These are phyloP conservation scores for Physcomitrellopsis africana DNA, from an alignment of 225 moss, liverwort and hornwort species.

Conservation along the genomic window DNA sequence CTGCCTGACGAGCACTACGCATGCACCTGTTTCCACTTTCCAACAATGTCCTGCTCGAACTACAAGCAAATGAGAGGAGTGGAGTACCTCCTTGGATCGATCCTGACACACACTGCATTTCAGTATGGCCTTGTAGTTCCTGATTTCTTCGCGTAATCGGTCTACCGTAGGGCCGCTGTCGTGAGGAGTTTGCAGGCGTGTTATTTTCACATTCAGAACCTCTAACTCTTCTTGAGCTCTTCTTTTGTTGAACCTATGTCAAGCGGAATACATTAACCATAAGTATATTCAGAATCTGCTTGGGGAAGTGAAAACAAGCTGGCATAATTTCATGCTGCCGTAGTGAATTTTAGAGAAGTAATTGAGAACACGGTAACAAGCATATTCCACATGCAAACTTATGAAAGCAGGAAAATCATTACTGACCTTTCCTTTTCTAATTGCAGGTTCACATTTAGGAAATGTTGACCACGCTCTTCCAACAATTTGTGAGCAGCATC, in stretches of 20 bases:
- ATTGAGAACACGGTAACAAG: background rate
- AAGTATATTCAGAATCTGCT: background rate
- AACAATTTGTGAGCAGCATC: conserved; percentile 55
- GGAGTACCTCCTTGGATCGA: conserved; percentile 65
- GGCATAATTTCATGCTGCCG: background rate
- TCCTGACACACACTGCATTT: conserved; percentile 80
- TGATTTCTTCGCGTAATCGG: conserved; percentile 70
- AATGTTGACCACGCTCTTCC: conserved; percentile 57
- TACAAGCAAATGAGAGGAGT: background rate
- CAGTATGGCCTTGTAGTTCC: conserved; percentile 65
- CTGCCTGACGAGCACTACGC: background rate
- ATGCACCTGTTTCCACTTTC: background rate
- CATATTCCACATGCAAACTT: too few species aligned
- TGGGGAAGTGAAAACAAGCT: background rate
- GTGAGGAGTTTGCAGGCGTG: conserved; percentile 46
- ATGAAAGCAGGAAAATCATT: too few species aligned
- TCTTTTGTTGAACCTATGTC: conserved; percentile 61
- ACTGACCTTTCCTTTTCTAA: conserved; percentile 66
- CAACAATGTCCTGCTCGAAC: background rate
- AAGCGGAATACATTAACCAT: background rate
- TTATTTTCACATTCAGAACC: conserved; percentile 41
- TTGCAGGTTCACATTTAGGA: conserved; percentile 50
- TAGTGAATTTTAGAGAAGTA: background rate
- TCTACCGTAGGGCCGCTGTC: conserved; percentile 56
- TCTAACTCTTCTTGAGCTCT: conserved; percentile 63